Evolutionary conservation across 2,329 filamentous ascomycete species (phyloP).

Genomic region (Aspergillus brunneoviolaceus): DNA sequence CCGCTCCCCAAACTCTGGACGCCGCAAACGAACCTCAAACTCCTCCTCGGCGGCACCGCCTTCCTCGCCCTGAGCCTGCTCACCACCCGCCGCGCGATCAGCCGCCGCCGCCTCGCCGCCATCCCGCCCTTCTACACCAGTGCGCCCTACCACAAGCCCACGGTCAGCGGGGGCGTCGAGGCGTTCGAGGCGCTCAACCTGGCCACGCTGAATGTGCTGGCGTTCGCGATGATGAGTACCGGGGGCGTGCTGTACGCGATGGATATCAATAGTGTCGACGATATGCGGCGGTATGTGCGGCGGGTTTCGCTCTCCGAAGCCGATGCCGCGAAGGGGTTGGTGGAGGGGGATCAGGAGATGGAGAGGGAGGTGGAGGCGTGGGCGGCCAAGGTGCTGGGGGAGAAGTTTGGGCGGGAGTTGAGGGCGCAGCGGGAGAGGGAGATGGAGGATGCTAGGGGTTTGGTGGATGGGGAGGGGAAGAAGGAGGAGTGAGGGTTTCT

Average conservation of each 20-base stretch:
- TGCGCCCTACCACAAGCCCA: slow-evolving; percentile 45
- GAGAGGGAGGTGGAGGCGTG: slow-evolving; percentile 57
- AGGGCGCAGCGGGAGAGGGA: slow-evolving; percentile 30
- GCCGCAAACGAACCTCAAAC: slow-evolving; percentile 34
- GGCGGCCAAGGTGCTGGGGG: slow-evolving; percentile 47
- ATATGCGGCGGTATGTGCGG: slow-evolving; percentile 62
- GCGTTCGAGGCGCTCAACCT: slow-evolving; percentile 80
- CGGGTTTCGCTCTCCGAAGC: slow-evolving; percentile 59
- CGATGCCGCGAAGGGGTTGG: slow-evolving; percentile 43
- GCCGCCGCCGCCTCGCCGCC: slow-evolving; percentile 60
- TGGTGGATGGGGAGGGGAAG: slow-evolving; percentile 7
- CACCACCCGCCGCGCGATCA: slow-evolving; percentile 69
- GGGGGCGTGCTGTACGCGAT: slow-evolving; percentile 76
- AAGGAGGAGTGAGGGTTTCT: slow-evolving; percentile 5
- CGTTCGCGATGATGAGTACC: slow-evolving; percentile 69
- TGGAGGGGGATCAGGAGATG: slow-evolving; percentile 29
- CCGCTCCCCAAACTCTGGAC: slow-evolving; percentile 19
- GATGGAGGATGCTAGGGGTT: neutral
- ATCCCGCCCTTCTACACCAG: slow-evolving; percentile 69
- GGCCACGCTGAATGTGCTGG: slow-evolving; percentile 81
- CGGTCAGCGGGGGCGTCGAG: slow-evolving; percentile 65
- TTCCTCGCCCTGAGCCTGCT: slow-evolving; percentile 72
- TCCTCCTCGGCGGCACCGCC: slow-evolving; percentile 72
- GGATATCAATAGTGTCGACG: slow-evolving; percentile 69
- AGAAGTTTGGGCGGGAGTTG: slow-evolving; percentile 48